Evolutionary conservation across 2,329 filamentous ascomycete genomes (phyloP).

Genomic region (Delphinella strobiligena): DNA sequence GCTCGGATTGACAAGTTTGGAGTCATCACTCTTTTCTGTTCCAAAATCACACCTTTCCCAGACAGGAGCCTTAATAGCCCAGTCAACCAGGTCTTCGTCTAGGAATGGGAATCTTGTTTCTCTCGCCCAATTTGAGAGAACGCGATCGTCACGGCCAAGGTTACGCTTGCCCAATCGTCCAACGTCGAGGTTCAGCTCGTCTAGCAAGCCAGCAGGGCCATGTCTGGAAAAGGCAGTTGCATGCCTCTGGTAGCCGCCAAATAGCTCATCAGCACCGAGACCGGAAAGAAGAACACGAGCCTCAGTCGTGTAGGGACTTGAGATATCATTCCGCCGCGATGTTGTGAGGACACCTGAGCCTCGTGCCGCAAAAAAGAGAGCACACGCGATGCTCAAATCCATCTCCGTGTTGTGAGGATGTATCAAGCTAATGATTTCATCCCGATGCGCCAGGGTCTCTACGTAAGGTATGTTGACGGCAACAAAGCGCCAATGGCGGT

Average conservation of each 20-base stretch:
- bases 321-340: slow-evolving; percentile 11
- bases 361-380: slow-evolving; percentile 87
- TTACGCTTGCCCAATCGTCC: slow-evolving; percentile 83
- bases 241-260: slow-evolving; percentile 85
- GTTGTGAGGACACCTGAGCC: slow-evolving; percentile 41
- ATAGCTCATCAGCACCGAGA: slow-evolving; percentile 89
- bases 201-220: slow-evolving; percentile 59
- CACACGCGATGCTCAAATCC: slow-evolving; percentile 88
- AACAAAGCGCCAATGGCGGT: slow-evolving; percentile 70
- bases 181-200: slow-evolving; percentile 79
- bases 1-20: slow-evolving; percentile 16
- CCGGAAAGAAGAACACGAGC: slow-evolving; percentile 83
- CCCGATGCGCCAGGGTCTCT: slow-evolving; percentile 58
- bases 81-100: slow-evolving; percentile 74
- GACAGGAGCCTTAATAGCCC: slow-evolving; percentile 62
- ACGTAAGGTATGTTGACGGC: slow-evolving; percentile 72
- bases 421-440: slow-evolving; percentile 64
- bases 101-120: slow-evolving; percentile 86
- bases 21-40: slow-evolving; percentile 13
- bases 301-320: slow-evolving; percentile 46
- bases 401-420: slow-evolving; percentile 95
- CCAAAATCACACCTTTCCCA: slow-evolving; percentile 81
- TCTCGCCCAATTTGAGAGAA: slow-evolving; percentile 77
- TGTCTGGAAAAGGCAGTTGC: slow-evolving; percentile 58
- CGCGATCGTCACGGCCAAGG: slow-evolving; percentile 82